These are phyloP conservation scores for Trypanosoma congolense DNA, from an alignment of 208 protist species.

Conservation along the genomic window DNA sequence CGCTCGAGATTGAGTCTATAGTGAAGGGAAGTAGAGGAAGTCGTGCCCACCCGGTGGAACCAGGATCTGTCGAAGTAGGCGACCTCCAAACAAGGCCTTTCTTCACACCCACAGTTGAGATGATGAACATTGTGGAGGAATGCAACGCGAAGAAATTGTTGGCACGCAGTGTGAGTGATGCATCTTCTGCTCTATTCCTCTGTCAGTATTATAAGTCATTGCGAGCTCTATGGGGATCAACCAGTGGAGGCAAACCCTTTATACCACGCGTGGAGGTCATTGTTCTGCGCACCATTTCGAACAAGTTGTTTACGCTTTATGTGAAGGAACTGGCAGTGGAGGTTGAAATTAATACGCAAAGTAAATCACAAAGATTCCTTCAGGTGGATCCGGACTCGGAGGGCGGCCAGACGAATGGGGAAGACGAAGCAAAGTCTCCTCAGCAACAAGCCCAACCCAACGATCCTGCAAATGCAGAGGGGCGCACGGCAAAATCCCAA, in stretches of 20 bases:
- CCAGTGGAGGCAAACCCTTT: constrained; percentile 4
- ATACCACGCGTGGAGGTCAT: constrained; percentile 16
- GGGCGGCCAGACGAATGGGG: neutral
- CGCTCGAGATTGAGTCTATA: constrained; percentile 68
- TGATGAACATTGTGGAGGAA: constrained; percentile 48
- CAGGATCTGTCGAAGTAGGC: constrained; percentile 32
- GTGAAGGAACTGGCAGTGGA: constrained; percentile 39
- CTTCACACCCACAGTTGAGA: constrained; percentile 44
- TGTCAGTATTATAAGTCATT: constrained; percentile 74
- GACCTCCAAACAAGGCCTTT: constrained; percentile 30
- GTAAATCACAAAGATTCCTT: constrained; percentile 38
- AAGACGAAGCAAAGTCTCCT: constrained; percentile 17
- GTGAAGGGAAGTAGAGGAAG: constrained; percentile 42
- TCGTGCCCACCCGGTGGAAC: too few relatives aligned
- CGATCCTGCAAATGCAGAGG: constrained; percentile 30
- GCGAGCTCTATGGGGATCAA: neutral
- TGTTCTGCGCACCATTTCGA: constrained; percentile 11
- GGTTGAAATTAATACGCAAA: constrained; percentile 42
- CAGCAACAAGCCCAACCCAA: too few relatives aligned
- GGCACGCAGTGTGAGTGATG: constrained; percentile 45
- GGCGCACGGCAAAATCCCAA: constrained; percentile 19
- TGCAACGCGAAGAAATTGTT: constrained; percentile 54
- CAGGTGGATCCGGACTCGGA: constrained; percentile 7
- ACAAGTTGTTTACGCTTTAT: constrained; percentile 25
- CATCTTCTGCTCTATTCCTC: constrained; percentile 60